phyloP scores from a whole-genome alignment of 1,284 basidiomycete species.

The Phlebopus sp. region DNA sequence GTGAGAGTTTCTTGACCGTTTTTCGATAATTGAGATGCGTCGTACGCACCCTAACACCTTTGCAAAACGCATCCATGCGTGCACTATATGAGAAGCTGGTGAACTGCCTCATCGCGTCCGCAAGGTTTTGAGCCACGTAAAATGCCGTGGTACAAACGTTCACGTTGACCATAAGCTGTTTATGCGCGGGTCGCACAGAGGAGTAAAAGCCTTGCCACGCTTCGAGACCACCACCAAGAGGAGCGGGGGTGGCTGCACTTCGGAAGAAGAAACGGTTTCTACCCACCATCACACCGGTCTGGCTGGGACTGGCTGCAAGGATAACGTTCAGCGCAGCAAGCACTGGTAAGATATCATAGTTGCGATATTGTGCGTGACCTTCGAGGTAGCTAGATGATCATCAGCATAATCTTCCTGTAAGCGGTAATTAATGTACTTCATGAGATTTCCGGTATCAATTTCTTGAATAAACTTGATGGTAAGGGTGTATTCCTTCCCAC shows the following conservation, averaged over 20 bases:
- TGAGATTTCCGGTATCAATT: constrained; percentile 56
- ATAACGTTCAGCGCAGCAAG: constrained; percentile 74
- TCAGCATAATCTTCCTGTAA: constrained; percentile 8
- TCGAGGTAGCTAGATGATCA: constrained; percentile 49
- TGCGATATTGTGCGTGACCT: constrained; percentile 57
- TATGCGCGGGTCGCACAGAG: constrained; percentile 69
- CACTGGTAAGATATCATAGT: constrained; percentile 64
- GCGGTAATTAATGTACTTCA: constrained; percentile 39
- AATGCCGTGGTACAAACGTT: constrained; percentile 82
- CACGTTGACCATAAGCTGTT: constrained; percentile 78
- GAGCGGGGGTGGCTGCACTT: constrained; percentile 39
- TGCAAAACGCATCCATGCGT: constrained; percentile 54
- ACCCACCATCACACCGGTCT: constrained; percentile 71
- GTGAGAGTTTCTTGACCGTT: constrained; percentile 55
- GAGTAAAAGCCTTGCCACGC: constrained; percentile 79
- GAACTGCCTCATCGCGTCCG: constrained; percentile 57
- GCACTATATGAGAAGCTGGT: constrained; percentile 52
- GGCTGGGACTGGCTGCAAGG: constrained; percentile 56
- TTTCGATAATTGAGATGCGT: constrained; percentile 67
- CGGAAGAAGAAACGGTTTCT: constrained; percentile 76
- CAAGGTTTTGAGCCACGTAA: constrained; percentile 64
- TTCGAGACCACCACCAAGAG: constrained; percentile 64
- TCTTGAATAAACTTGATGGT: constrained; percentile 56
- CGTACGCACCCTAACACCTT: constrained; percentile 58
- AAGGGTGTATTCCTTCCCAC: constrained; percentile 58